Evolutionary conservation across 306 rosid genomes (phyloP).

Genomic region (Myrica gale): DNA sequence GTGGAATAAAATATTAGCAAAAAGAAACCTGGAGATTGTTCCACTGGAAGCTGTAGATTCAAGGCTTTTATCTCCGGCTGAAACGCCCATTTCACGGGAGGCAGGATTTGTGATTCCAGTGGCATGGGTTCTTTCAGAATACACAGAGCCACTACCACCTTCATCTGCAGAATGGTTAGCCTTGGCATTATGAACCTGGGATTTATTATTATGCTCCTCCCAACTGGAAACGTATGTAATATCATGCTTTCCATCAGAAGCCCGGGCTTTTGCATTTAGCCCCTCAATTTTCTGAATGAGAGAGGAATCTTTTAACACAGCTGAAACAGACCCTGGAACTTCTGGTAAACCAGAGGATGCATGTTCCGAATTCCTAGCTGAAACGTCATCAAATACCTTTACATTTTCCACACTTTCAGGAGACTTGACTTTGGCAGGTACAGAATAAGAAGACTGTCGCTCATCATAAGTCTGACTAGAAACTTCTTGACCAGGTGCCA

Average conservation of each 20-base stretch:
- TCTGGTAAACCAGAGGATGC: constrained; percentile 45
- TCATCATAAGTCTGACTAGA: constrained; percentile 45
- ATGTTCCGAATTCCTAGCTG: constrained; percentile 43
- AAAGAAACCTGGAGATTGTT: constrained; percentile 57
- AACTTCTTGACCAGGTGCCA: constrained; percentile 42
- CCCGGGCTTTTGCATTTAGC: constrained; percentile 87
- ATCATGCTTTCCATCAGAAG: constrained; percentile 50
- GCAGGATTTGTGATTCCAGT: constrained; percentile 40
- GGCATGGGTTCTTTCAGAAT: constrained; percentile 34
- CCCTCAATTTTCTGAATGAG: constrained; percentile 83
- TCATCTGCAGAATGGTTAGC: constrained; percentile 43
- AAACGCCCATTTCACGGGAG: constrained; percentile 37
- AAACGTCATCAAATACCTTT: constrained; percentile 43
- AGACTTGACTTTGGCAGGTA: constrained; percentile 39
- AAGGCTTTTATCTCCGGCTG: constrained; percentile 45
- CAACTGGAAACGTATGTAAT: constrained; percentile 41
- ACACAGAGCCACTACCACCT: constrained; percentile 34
- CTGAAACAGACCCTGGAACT: constrained; percentile 32
- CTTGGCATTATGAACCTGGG: constrained; percentile 37
- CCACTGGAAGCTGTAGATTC: constrained; percentile 40
- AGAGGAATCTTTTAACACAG: constrained; percentile 66
- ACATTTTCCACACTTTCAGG: constrained; percentile 37
- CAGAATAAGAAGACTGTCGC: constrained; percentile 42
- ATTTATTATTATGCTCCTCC: constrained; percentile 52
- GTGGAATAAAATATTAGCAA: not conserved